Evolutionary conservation across 306 rosid genomes (phyloP), one percentile per base, ranked within the genome.

Genomic region (Inga leiocalycina): DNA sequence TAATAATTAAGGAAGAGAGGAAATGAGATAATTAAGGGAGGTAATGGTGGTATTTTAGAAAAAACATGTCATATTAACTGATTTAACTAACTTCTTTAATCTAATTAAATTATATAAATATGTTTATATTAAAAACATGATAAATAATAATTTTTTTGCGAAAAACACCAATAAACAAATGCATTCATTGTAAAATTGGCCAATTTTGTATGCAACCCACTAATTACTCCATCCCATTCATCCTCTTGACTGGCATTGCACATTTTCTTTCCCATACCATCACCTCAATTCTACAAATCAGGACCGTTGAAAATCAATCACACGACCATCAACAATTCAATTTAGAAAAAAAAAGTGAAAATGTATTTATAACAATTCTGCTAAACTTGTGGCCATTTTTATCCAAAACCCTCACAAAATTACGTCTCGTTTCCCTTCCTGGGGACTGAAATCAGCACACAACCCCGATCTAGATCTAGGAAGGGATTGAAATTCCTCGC

Each of bases 391-490:
- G 7, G 10, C 3, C 75, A 41, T n/a, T 70, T 70, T 20, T n/a
- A 70, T 70, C 19, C 17, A 37, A 69, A 69, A 69, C 74, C 49
- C 74, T 69, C 74, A 59, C 6, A 59, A 59, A 59, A 19, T n/a
- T 39, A 20, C 22, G 22, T 69, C 35, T 32, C 71, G 10, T 35
- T 68, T 37, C 48, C 52, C 49, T 71, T 17, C 39, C 57, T 2
- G 19, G 20, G 20, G 71, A 65, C 41, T 46, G 12, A 22, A 46
- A 24, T 46, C 59, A 72, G 22, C 8, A 7, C 57, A 8, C n/a
- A 4, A 52, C 16, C 59, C 8, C 22, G 8, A 48, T n/a, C 77
- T n/a, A 48, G 77, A 49, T 27, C 77, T 74, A 49, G 62, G 62
- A 48, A 20, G 43, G 22, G 43, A 49, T 37, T 74, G 44, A 9